Percentiles rank a stretch among this genome's conserved stretches.
phyloP scores from a whole-genome alignment of 1,284 basidiomycete species.

The Naganishia albida region DNA sequence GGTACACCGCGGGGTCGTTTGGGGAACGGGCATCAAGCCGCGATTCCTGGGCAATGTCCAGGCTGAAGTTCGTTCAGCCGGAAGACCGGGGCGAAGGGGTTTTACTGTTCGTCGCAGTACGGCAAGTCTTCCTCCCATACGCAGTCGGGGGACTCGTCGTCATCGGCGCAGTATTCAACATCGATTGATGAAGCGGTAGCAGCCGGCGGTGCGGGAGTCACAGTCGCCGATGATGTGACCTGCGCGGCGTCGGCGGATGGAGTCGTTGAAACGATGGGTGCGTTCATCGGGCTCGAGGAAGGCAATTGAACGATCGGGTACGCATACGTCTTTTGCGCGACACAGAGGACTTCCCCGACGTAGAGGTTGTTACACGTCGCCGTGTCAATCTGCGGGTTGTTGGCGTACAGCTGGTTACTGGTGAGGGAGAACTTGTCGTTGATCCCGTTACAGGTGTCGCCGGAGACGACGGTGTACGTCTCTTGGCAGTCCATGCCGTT shows the following conservation, averaged over 20 bases:
- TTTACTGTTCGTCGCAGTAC: conserved; percentile 34
- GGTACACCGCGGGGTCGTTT: not conserved
- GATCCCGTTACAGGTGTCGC: conserved; percentile 53
- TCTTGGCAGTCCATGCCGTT: conserved; percentile 51
- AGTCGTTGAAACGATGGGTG: not conserved
- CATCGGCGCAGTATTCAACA: conserved; percentile 30
- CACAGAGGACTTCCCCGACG: conserved; percentile 55
- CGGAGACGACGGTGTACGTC: conserved; percentile 50
- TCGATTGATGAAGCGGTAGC: not conserved
- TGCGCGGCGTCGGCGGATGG: not conserved
- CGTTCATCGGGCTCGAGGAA: conserved; percentile 1
- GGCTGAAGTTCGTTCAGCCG: not conserved
- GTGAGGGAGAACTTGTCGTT: conserved; percentile 46
- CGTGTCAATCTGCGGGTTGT: conserved; percentile 54
- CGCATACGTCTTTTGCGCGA: conserved; percentile 46
- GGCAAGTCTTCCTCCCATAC: conserved; percentile 29
- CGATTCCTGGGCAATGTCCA: not conserved
- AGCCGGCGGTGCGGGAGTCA: not conserved
- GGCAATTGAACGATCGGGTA: conserved; percentile 38
- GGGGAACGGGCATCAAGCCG: not conserved
- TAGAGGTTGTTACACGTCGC: conserved; percentile 53
- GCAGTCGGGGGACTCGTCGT: conserved; percentile 26
- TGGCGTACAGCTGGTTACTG: conserved; percentile 47
- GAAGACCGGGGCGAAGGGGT: not conserved
- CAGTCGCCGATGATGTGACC: conserved; percentile 1